Evolutionary conservation across 495 filamentous ascomycete species (phyloP), one percentile per base, ranked within the genome.

Genomic region (Tuber indicum): DNA sequence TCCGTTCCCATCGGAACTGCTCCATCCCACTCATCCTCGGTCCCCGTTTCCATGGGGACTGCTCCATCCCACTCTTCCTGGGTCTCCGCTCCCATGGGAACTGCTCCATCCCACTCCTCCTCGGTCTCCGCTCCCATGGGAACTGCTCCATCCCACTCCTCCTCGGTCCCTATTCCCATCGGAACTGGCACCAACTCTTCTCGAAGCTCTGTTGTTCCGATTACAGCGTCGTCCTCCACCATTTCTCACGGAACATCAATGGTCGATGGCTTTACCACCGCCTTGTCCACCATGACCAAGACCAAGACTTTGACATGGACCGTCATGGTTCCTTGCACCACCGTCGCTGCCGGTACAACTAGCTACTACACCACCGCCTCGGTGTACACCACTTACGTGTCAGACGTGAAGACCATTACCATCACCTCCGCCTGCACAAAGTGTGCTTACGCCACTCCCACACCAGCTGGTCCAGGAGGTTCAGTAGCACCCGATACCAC

Each of bases 321-420:
- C 19, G 21, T 79, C 23, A 70, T 77, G 17, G 76, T 78, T 12
- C 77, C 77, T 8, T 78, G 77, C 72, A 78, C 77, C 36, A 79
- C 77, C 26, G 74, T 44, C 16, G 45, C 21, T 12, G 8, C 43
- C 10, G 62, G 75, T 16, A 47, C 71, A 9, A 74, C 75, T 0
- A 79, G 77, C 32, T 78, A 78, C 75, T 79, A 79, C 21, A 74
- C 72, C 72, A 79, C 77, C 3, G 75, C 77, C 46, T 79, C 77
- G 3, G 42, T 79, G 3, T 52, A 79, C 46, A 79, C 77, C 7
- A 79, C 77, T 19, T 74, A 42, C 5, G 32, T 79, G 42, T 17
- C 75, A 0, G 76, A 79, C 17, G 26, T 62, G 21, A 47, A 79
- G 42, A 78, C 77, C 2, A 42, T 78, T 8, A 79, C 77, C 4